Evolutionary conservation across 1,284 basidiomycete species (phyloP).

Genomic region (Xanthoconium separans): DNA sequence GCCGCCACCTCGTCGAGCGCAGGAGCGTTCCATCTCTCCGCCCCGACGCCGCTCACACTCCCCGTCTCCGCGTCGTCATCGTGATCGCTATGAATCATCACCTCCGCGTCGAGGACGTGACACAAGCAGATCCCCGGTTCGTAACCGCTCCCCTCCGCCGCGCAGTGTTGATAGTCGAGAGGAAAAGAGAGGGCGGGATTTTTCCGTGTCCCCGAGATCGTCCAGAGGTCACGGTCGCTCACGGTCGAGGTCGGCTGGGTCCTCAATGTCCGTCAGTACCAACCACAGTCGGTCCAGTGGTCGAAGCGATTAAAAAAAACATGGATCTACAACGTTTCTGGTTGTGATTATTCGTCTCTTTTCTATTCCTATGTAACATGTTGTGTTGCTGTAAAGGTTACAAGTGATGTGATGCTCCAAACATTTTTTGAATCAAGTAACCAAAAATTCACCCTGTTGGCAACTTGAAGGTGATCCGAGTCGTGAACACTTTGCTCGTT

Average conservation of each 20-base stretch:
- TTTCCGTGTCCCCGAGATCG: constrained; percentile 19
- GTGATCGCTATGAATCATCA: constrained; percentile 26
- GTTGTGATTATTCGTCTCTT: background rate
- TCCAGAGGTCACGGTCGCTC: constrained; percentile 12
- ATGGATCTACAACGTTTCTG: background rate
- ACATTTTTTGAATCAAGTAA: background rate
- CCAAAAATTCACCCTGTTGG: too few relatives aligned
- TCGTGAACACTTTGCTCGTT: too few relatives aligned
- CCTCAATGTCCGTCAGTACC: constrained; percentile 49
- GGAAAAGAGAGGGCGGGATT: constrained; percentile 14
- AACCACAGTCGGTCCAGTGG: constrained; percentile 28
- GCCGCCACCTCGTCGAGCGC: constrained; percentile 33
- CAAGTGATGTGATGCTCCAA: background rate
- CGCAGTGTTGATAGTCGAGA: constrained; percentile 17
- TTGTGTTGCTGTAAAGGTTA: constrained; percentile 12
- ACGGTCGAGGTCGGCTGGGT: constrained; percentile 38
- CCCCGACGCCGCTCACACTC: constrained; percentile 26
- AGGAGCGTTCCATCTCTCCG: constrained; percentile 24
- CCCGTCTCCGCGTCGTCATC: constrained; percentile 28
- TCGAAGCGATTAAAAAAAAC: constrained; percentile 21
- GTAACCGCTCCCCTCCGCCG: constrained; percentile 20
- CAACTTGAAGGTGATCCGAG: too few relatives aligned
- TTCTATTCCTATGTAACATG: background rate
- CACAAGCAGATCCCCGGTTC: constrained; percentile 19
- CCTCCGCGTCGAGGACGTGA: constrained; percentile 19